phyloP scores from a whole-genome alignment of 345 rosid genomes.

The Brassica nigra region DNA sequence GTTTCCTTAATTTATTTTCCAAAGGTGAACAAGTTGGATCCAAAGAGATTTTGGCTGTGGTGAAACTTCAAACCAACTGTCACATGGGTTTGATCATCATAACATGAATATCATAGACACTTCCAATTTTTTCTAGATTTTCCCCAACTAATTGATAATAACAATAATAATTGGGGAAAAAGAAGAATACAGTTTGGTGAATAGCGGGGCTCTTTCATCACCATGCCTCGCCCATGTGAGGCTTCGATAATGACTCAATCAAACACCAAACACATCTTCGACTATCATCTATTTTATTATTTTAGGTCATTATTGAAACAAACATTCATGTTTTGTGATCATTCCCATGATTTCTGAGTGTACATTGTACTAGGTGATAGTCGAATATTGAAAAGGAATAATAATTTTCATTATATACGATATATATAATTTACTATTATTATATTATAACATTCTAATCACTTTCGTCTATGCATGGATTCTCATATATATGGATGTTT shows the following conservation, averaged over 20 bases:
- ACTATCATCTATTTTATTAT: slow-evolving; percentile 10
- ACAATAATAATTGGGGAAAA: not conserved
- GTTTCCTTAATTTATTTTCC: not conserved
- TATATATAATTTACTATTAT: not conserved
- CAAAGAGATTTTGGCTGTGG: slow-evolving; percentile 39
- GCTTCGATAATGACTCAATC: slow-evolving; percentile 44
- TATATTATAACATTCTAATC: slow-evolving; percentile 8
- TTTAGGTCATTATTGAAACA: slow-evolving; percentile 24
- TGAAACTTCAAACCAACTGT: slow-evolving; percentile 39
- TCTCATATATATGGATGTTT: not conserved
- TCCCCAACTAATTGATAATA: slow-evolving; percentile 41
- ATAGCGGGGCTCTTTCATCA: slow-evolving; percentile 51
- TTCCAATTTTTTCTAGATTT: slow-evolving; percentile 39
- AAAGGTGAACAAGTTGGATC: slow-evolving; percentile 31
- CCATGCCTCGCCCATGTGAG: slow-evolving; percentile 69
- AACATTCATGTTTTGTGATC: slow-evolving; percentile 10
- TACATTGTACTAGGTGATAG: slow-evolving; percentile 16
- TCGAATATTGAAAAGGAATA: not conserved
- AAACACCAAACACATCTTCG: slow-evolving; percentile 24
- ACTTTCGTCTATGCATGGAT: slow-evolving; percentile 5
- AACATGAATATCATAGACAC: slow-evolving; percentile 46
- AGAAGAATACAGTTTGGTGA: slow-evolving; percentile 20
- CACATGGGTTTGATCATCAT: slow-evolving; percentile 52
- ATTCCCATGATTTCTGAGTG: slow-evolving; percentile 29
- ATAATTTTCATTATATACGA: not conserved